Percentiles rank a stretch among this genome's conserved stretches.
Evolutionary conservation across 202 grass and related monocot species (phyloP).

Genomic region (Digitaria exilis): DNA sequence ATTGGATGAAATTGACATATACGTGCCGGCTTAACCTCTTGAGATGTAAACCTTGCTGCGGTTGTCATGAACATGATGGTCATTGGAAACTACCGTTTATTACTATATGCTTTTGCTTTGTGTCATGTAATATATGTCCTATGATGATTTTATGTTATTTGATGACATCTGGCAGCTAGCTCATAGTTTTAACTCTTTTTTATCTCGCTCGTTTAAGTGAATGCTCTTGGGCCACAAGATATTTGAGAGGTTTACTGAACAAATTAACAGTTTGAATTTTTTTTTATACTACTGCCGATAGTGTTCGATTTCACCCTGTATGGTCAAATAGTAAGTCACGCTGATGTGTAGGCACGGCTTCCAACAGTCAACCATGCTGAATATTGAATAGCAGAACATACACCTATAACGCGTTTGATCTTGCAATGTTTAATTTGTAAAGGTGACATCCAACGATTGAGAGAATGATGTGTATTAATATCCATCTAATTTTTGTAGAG

Average conservation of each 20-base stretch:
- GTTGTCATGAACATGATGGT: neutral
- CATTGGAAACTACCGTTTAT: neutral
- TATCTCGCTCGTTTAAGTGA: neutral
- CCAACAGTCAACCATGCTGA: neutral
- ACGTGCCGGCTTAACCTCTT: conserved; percentile 41
- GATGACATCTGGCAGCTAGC: neutral
- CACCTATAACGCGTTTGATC: neutral
- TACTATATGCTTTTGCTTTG: neutral
- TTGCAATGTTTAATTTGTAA: neutral
- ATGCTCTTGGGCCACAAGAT: neutral
- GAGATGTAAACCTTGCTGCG: conserved; percentile 33
- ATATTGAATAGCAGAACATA: neutral
- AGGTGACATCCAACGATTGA: neutral
- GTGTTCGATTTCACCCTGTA: neutral
- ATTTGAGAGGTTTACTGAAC: neutral
- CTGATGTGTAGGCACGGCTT: neutral
- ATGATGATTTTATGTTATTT: conserved; percentile 20
- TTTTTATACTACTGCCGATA: neutral
- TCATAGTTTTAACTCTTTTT: neutral
- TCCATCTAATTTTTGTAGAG: neutral
- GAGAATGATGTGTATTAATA: neutral
- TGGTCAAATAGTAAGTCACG: neutral
- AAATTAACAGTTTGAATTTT: neutral
- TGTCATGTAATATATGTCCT: conserved; percentile 3
- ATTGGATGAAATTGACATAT: conserved; percentile 94